phyloP scores from a whole-genome alignment of 257 asterid genomes.

The Asclepias syriaca region DNA sequence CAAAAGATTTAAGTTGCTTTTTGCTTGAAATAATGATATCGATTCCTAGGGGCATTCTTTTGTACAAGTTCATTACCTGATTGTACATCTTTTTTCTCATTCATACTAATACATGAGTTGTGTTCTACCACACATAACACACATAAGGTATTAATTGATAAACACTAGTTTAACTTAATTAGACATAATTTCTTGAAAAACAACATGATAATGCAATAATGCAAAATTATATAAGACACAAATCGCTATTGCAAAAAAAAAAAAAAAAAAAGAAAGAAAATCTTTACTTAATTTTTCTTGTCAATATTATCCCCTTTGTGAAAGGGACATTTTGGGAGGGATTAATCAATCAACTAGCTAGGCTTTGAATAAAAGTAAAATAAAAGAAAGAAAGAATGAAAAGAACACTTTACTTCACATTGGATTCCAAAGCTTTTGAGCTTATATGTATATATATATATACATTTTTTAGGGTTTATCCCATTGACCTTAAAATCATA shows the following conservation, averaged over 20 bases:
- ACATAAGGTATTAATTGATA: too few species aligned
- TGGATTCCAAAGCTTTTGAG: conserved; percentile 68
- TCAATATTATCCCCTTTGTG: conserved; percentile 10
- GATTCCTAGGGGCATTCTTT: too few species aligned
- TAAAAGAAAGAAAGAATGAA: background rate
- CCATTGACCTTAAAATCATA: conserved; percentile 47
- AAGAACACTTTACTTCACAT: conserved; percentile 36
- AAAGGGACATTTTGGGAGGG: background rate
- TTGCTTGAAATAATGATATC: too few species aligned
- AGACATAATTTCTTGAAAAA: background rate
- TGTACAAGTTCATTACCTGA: too few species aligned
- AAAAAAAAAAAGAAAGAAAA: too few species aligned
- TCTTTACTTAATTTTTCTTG: background rate
- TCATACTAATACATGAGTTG: too few species aligned
- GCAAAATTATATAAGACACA: background rate
- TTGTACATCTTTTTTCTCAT: too few species aligned
- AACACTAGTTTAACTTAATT: too few species aligned
- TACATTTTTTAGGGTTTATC: conserved; percentile 5
- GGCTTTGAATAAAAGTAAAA: conserved; percentile 16
- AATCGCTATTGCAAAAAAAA: background rate
- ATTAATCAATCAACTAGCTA: conserved; percentile 9
- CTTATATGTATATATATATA: too few species aligned
- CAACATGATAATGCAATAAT: background rate
- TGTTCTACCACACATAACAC: background rate
- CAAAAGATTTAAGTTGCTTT: too few species aligned